Conservation (phyloP, 768 basidiomycete species). For the Cystobasidium onofrii region DNA sequence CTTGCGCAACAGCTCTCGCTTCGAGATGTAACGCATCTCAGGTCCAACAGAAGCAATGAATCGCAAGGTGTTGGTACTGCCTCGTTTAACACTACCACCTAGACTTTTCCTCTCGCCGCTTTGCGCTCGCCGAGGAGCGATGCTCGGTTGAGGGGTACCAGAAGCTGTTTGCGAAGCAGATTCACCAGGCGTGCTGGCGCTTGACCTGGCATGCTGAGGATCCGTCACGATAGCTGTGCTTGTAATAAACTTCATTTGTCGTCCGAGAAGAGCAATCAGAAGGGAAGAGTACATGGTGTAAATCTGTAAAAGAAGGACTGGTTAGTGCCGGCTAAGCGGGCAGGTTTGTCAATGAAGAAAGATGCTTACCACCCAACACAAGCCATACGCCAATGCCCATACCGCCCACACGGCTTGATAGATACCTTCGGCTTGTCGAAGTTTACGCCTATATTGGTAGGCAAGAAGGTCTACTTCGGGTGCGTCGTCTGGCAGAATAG, state of each 20-base stretch:
- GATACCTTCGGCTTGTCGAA: not conserved
- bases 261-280: not conserved
- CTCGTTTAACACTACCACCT: not conserved
- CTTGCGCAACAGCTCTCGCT: slow-evolving; percentile 29
- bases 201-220: not conserved
- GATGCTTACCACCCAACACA: slow-evolving; percentile 15
- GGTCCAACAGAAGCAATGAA: slow-evolving; percentile 15
- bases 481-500: not conserved
- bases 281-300: slow-evolving; percentile 22
- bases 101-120: not conserved
- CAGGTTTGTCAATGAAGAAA: too few relatives aligned
- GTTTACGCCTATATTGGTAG: not conserved
- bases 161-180: not conserved
- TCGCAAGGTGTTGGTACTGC: not conserved
- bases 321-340: too few relatives aligned
- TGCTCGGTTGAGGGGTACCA: not conserved
- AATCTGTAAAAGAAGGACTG: not conserved
- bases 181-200: not conserved
- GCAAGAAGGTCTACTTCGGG: not conserved
- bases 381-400: slow-evolving; percentile 22
- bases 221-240: not conserved
- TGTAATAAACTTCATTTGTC: slow-evolving; percentile 8
- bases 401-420: slow-evolving; percentile 25
- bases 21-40: slow-evolving; percentile 26
- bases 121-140: not conserved